Evolutionary conservation across 1,284 basidiomycete species (phyloP).

Genomic region (Tylopilus sp.): DNA sequence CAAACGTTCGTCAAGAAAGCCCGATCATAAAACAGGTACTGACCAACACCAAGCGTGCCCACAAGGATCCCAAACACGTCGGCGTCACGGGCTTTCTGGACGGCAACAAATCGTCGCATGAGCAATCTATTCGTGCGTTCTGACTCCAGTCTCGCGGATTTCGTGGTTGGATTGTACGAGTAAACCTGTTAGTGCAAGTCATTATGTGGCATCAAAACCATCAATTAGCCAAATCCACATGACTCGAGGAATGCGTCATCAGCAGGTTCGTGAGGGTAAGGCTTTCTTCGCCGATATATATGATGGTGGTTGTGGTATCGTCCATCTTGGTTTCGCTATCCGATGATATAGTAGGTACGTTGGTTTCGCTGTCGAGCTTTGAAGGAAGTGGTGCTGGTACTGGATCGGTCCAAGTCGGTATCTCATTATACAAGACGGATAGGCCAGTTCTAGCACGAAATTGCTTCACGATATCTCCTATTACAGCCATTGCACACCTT

Average conservation of each 20-base stretch:
- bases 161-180: conserved; percentile 73
- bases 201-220: background rate
- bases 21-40: conserved; percentile 36
- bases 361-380: background rate
- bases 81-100: conserved; percentile 90
- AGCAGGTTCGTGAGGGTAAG: conserved; percentile 86
- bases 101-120: conserved; percentile 88
- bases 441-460: conserved; percentile 36
- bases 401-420: conserved; percentile 32
- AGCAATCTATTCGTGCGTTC: conserved; percentile 78
- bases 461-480: conserved; percentile 49
- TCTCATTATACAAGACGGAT: conserved; percentile 31
- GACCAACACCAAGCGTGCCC: conserved; percentile 90
- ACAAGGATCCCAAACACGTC: conserved; percentile 96
- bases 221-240: conserved; percentile 34
- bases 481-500: conserved; percentile 4
- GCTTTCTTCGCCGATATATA: conserved; percentile 88
- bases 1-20: conserved; percentile 2
- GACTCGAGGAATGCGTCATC: conserved; percentile 68
- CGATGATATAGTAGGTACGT: background rate
- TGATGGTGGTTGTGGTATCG: conserved; percentile 49
- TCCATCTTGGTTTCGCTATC: conserved; percentile 6
- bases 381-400: conserved; percentile 5
- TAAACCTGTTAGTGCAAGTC: conserved; percentile 58
- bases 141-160: conserved; percentile 63